phyloP scores from a whole-genome alignment of 2,329 filamentous ascomycete species.

The Xenoacremonium recifei region DNA sequence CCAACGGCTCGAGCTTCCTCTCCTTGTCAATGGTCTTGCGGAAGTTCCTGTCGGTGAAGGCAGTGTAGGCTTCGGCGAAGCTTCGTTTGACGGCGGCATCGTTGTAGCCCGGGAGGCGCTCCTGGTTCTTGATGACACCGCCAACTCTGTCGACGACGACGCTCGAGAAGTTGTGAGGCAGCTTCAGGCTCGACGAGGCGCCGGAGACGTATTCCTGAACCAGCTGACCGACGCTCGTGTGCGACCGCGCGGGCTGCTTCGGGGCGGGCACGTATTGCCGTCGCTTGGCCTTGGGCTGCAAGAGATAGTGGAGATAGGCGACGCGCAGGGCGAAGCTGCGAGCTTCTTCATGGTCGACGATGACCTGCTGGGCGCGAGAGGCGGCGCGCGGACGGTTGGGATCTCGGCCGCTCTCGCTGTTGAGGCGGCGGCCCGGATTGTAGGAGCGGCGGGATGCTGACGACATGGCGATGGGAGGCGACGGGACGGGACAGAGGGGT shows the following conservation, averaged over 20 bases:
- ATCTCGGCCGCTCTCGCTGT: constrained; percentile 35
- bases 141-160: constrained; percentile 70
- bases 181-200: constrained; percentile 50
- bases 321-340: constrained; percentile 88
- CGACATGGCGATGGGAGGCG: constrained; percentile 42
- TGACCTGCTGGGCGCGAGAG: constrained; percentile 46
- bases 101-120: constrained; percentile 83
- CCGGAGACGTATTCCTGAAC: constrained; percentile 77
- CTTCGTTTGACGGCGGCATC: constrained; percentile 90
- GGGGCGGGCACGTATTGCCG: constrained; percentile 77
- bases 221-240: constrained; percentile 79
- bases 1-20: constrained; percentile 84
- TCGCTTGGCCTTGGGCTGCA: constrained; percentile 86
- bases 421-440: constrained; percentile 44
- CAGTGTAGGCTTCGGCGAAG: constrained; percentile 91
- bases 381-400: constrained; percentile 32
- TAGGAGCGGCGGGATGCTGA: constrained; percentile 48
- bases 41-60: constrained; percentile 85
- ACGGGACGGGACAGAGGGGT: constrained; percentile 9
- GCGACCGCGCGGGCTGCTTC: constrained; percentile 57
- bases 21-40: constrained; percentile 93
- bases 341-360: constrained; percentile 72
- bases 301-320: constrained; percentile 87
- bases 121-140: constrained; percentile 76
- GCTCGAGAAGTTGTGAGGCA: constrained; percentile 54